Base-by-base conservation (phyloP, 1,284 basidiomycete species). In the Veloboletus limbatus region DNA sequence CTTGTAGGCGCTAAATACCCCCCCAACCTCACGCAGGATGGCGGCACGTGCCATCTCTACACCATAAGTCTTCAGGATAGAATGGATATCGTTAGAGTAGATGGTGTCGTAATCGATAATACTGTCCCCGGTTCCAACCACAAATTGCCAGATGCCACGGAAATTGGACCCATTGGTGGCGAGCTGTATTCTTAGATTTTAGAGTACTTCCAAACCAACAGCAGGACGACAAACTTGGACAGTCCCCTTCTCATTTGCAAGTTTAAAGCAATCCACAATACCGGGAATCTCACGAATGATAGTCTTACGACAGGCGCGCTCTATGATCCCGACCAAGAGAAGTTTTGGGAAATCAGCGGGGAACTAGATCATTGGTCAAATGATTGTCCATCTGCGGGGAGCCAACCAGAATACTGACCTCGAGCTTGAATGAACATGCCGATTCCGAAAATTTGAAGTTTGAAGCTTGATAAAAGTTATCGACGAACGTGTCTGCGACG, bases 31-130 rank as follows among this genome's bases (percentile, higher is more conserved):
- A 48, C 78, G 76, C 46, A 97, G 72, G 60, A 99, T 92, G n/a
- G 92, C 85, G 22, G 86, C 85, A 33, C 97, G 85, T 20, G 96
- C 97, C 69, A 97, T 96, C 71, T 99, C 97, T 24, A 99, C 96
- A 46, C 97, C 97, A 63, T 98, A 99, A 2, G 92, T 90, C 60
- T 82, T 82, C 36, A 98, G 73, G 43, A 96, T 86, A 14, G 95
- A 89, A 60, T 93, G 92, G 48, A 99, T 92, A 62, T 99, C 95
- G 72, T 99, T 99, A 21, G 95, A 95, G 60, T 90, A 90, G 48
- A 98, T 82, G 43, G 80, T 78, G 65, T 94, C 78, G 43, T 92
- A 79, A 60, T 96, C 87, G 52, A 98, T 78, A 51, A 96, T 82
- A 49, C 72, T 75, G 44, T 81, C 77, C 24, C 72, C 79, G 20